Base-by-base conservation (phyloP, 148 eudicot genomes). In the Rhododendron mucronatum region DNA sequence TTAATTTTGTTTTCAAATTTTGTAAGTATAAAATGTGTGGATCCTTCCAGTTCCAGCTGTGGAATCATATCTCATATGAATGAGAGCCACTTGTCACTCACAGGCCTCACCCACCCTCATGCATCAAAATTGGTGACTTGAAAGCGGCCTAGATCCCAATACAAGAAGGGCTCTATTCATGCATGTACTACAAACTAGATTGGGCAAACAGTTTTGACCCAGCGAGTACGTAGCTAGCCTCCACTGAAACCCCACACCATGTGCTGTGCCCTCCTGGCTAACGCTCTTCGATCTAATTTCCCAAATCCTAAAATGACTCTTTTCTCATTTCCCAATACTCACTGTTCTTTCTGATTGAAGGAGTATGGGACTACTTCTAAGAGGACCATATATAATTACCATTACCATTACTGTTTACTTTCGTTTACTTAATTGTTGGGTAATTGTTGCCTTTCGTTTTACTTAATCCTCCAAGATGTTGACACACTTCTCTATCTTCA, bases 181-280 rank as follows among this genome's bases (percentile, higher is more conserved):
- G 18, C 79, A 75, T 37, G 79, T 75, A 35, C n/a, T 75, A 16
- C 41, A 39, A 18, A 75, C n/a, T 30, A 75, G 79, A 75, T 75
- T 75, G 79, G 79, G 79, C 79, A 75, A 75, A 75, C 79, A 16
- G 18, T 75, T 75, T 75, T 35, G 79, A 75, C 44, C 37, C 3
- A 18, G 47, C 13, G 79, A 35, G 4, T 16, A 3, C 7, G 47
- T 30, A 37, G 30, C 63, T 23, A 3, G 76, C 39, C 37, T 71
- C 76, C 76, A 12, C 39, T 71, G 39, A 35, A 74, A 16, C 23
- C 50, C 9, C n/a, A 18, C 21, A 75, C 44, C 79, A 75, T 16
- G 79, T 35, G 79, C 47, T 75, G 4, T 47, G 50, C 50, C 50
- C 7, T 41, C 9, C 50, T 47, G 50, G 50, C 11, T 47, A 11